These are phyloP conservation scores for Euphorbia pulcherrima DNA, from an alignment of 345 rosid genomes.

Conservation along the genomic window DNA sequence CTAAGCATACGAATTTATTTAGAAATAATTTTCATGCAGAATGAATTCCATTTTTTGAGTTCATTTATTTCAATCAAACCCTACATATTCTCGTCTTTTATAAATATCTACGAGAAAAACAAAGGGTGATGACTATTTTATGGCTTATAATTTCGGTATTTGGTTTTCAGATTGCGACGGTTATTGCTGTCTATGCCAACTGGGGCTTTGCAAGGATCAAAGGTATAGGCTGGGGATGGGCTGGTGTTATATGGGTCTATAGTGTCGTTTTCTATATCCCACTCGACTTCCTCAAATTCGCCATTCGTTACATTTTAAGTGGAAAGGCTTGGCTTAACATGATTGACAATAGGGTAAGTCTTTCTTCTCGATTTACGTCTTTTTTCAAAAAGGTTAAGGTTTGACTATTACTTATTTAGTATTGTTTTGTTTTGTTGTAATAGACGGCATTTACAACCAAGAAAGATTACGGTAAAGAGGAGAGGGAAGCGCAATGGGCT, in stretches of 20 bases:
- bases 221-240: constrained; percentile 36
- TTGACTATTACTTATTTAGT: background rate
- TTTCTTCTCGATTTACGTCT: background rate
- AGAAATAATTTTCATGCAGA: too few species aligned
- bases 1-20: too few species aligned
- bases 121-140: background rate
- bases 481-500: constrained; percentile 35
- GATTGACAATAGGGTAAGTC: constrained; percentile 24
- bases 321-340: constrained; percentile 32
- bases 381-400: too few species aligned
- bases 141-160: background rate
- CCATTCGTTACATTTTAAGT: constrained; percentile 28
- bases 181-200: constrained; percentile 30
- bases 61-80: too few species aligned
- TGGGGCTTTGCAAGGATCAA: constrained; percentile 30
- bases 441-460: constrained; percentile 33
- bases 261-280: constrained; percentile 26
- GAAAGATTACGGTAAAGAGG: constrained; percentile 32
- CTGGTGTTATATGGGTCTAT: constrained; percentile 32
- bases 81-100: background rate
- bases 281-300: constrained; percentile 25
- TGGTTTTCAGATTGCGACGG: constrained; percentile 25
- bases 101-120: background rate
- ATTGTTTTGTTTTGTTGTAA: background rate
- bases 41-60: too few species aligned